These are phyloP conservation scores for Pachysandra terminalis DNA, from an alignment of 164 flowering plant genomes.

Conservation along the genomic window DNA sequence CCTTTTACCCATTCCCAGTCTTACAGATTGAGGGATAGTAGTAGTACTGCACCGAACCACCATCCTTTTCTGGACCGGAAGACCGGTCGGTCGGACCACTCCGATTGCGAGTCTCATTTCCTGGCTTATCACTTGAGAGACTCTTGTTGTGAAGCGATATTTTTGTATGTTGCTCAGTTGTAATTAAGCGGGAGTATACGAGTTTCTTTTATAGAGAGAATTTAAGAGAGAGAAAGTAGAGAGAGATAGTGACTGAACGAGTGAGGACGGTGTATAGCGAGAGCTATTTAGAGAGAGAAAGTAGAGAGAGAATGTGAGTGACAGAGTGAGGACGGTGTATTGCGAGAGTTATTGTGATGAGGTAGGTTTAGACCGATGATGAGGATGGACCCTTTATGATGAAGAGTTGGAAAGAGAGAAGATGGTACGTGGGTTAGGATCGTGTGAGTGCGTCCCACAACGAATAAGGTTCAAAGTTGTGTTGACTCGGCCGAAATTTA, in stretches of 20 bases:
- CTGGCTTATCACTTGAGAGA: too few relatives aligned
- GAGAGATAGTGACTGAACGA: background rate
- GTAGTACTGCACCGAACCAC: background rate
- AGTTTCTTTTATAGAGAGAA: background rate
- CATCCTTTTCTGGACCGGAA: background rate
- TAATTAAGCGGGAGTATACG: background rate
- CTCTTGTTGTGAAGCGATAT: too few relatives aligned
- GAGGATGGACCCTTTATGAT: too few relatives aligned
- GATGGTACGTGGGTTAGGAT: too few relatives aligned
- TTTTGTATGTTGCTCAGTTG: too few relatives aligned
- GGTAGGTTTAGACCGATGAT: too few relatives aligned
- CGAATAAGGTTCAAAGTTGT: too few relatives aligned
- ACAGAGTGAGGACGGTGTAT: background rate
- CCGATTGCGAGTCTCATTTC: slow-evolving; percentile 20
- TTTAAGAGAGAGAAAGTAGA: background rate
- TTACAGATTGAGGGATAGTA: background rate
- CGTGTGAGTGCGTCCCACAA: too few relatives aligned
- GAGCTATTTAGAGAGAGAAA: background rate
- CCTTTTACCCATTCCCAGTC: background rate
- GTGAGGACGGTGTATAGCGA: background rate
- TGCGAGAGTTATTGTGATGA: background rate
- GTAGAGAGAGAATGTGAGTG: background rate
- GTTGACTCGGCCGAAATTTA: background rate
- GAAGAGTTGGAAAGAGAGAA: too few relatives aligned
- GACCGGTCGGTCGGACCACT: slow-evolving; percentile 17